phyloP scores from a whole-genome alignment of 1,284 basidiomycete genomes.

The Neonothopanus nambi region DNA sequence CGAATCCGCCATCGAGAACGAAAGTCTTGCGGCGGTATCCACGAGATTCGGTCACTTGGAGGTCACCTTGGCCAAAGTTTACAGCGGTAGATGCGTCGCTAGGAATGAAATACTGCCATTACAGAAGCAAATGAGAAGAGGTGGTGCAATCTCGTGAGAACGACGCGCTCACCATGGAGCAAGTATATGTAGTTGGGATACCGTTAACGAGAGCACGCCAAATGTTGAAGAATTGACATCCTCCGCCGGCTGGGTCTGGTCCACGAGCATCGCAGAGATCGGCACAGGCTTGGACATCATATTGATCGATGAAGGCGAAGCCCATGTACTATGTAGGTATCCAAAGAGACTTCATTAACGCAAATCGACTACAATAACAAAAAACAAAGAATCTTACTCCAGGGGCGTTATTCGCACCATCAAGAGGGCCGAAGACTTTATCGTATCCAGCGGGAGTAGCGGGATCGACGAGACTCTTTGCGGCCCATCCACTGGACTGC shows the following conservation, averaged over 20 bases:
- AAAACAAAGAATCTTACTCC: constrained; percentile 33
- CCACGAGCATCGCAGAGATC: constrained; percentile 20
- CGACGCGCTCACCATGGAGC: constrained; percentile 20
- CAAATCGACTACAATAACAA: not conserved
- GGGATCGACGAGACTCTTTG: constrained; percentile 33
- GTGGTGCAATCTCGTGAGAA: not conserved
- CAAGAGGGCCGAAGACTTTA: constrained; percentile 38
- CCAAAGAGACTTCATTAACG: not conserved
- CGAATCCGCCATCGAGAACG: constrained; percentile 35
- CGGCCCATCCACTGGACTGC: constrained; percentile 39
- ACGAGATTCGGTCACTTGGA: constrained; percentile 21
- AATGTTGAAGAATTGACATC: constrained; percentile 27
- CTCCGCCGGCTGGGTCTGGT: constrained; percentile 18
- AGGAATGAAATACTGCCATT: constrained; percentile 20
- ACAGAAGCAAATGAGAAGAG: not conserved
- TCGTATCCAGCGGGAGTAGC: constrained; percentile 39
- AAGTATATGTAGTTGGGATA: constrained; percentile 23
- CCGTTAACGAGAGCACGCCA: constrained; percentile 22
- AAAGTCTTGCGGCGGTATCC: constrained; percentile 35
- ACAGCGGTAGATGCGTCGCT: constrained; percentile 17
- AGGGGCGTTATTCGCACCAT: constrained; percentile 45
- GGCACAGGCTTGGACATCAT: constrained; percentile 23
- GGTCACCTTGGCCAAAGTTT: constrained; percentile 17
- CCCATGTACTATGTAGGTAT: constrained; percentile 19
- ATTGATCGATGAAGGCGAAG: constrained; percentile 22